Base-by-base conservation (phyloP, 2,329 filamentous ascomycete species). In the Fusarium haematococcum region DNA sequence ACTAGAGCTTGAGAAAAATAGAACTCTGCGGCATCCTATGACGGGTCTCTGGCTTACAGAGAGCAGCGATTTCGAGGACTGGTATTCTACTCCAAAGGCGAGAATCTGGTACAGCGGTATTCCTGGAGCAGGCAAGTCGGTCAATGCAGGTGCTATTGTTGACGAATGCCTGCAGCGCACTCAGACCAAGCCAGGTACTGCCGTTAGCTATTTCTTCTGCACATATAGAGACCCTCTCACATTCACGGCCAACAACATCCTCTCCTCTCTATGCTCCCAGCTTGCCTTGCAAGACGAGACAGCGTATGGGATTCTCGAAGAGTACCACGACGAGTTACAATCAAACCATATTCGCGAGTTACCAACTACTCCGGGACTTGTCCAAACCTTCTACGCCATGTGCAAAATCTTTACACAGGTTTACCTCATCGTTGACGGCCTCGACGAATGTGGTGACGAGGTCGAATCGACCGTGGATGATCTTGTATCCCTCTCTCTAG, bases 61-160 rank as follows among this genome's bases (percentile, higher is more conserved):
- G 8, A n/a, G 35, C 1, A 7, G 14, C 3, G 62, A 66, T 5
- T 63, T 71, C 10, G 33, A 43, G 13, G 35, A 60, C 18, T 71
- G 58, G 62, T 61, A 41, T 9, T 16, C 2, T 3, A 50, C 35
- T 4, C 58, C 37, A 4, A 25, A 23, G 6, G 43, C 58, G 1
- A 63, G 10, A 9, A 27, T 41, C 4, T 68, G 62, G 69, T 35
- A 54, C 6, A 66, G 18, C 6, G 69, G 69, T 20, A 71, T 71
- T 14, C 69, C 69, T 7, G 62, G 69, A 3, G 69, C 41, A 8
- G 69, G 65, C 10, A 71, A 71, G 18, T 59, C 62, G 1, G 65
- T 66, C 5, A 20, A 68, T 3, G 69, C 65, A 2, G 30, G 48
- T 6, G 25, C 58, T 1, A 25, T 71, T 1, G 56, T 71, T 14